Evolutionary conservation across 805 yeast genomes (phyloP).

Genomic region (Wickerhamiella siamensis): DNA sequence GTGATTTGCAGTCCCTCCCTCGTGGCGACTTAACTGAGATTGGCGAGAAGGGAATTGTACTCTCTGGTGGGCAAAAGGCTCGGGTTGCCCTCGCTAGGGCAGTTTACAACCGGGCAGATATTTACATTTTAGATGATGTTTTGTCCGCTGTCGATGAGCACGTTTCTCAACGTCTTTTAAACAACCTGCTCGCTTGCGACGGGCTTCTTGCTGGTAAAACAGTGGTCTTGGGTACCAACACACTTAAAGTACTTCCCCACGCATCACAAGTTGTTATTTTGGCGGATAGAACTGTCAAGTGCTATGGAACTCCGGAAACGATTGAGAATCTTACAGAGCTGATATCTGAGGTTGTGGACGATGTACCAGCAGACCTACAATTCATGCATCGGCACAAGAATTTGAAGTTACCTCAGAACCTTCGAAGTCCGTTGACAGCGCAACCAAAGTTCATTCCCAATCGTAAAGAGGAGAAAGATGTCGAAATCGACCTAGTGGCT

Average conservation of each 20-base stretch:
- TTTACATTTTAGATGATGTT: slow-evolving; percentile 78
- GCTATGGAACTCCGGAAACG: not conserved
- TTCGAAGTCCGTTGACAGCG: not conserved
- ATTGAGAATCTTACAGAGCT: not conserved
- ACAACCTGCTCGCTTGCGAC: slow-evolving; percentile 61
- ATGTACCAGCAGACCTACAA: not conserved
- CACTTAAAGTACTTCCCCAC: slow-evolving; percentile 54
- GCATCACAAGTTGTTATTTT: slow-evolving; percentile 53
- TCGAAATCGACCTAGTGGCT: not conserved
- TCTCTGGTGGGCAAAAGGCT: slow-evolving; percentile 93
- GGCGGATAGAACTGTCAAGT: slow-evolving; percentile 31
- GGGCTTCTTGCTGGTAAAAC: slow-evolving; percentile 60
- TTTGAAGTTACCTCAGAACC: not conserved
- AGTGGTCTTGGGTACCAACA: slow-evolving; percentile 64
- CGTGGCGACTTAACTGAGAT: slow-evolving; percentile 81
- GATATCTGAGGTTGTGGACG: not conserved
- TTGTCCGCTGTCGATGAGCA: slow-evolving; percentile 91
- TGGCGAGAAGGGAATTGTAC: slow-evolving; percentile 91
- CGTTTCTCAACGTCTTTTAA: slow-evolving; percentile 68
- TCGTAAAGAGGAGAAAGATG: not conserved
- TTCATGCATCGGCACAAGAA: not conserved
- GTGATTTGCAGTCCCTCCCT: slow-evolving; percentile 59
- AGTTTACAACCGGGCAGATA: slow-evolving; percentile 83
- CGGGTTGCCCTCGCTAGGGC: slow-evolving; percentile 85
- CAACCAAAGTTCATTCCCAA: not conserved